Conservation (phyloP, 495 filamentous ascomycete genomes). For the Podospora sp. region DNA sequence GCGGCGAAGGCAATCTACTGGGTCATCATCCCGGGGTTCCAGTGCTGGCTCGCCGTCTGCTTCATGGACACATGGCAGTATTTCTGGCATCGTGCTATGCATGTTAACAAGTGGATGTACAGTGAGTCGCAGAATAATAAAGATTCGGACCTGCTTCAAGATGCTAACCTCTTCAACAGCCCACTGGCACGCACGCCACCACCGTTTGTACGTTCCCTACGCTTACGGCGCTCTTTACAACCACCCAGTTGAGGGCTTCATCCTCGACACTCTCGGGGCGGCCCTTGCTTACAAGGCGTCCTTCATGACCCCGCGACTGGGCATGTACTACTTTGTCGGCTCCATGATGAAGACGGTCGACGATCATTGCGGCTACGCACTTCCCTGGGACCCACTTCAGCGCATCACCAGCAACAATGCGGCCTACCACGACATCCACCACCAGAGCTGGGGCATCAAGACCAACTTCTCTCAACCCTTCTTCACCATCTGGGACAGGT, state of each 20-base stretch:
- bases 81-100: constrained; percentile 92
- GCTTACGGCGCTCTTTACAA: constrained; percentile 97
- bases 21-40: constrained; percentile 70
- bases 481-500: constrained; percentile 82
- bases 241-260: constrained; percentile 88
- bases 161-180: constrained; percentile 49
- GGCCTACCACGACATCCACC: constrained; percentile 94
- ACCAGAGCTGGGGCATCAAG: constrained; percentile 99
- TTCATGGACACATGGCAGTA: constrained; percentile 96
- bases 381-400: constrained; percentile 94
- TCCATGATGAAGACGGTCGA: constrained; percentile 95
- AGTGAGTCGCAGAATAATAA: constrained; percentile 64
- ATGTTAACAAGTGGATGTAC: constrained; percentile 95
- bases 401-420: constrained; percentile 90
- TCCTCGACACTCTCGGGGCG: constrained; percentile 87
- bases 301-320: constrained; percentile 75
- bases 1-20: constrained; percentile 77
- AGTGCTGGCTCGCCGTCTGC: constrained; percentile 71
- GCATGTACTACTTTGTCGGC: constrained; percentile 80
- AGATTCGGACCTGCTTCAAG: background rate
- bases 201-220: constrained; percentile 95
- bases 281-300: constrained; percentile 77
- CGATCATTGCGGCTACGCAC: constrained; percentile 93
- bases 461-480: constrained; percentile 76
- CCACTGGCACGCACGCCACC: constrained; percentile 90